phyloP scores from a whole-genome alignment of 2,329 filamentous ascomycete species.

The Venturia carpophila region DNA sequence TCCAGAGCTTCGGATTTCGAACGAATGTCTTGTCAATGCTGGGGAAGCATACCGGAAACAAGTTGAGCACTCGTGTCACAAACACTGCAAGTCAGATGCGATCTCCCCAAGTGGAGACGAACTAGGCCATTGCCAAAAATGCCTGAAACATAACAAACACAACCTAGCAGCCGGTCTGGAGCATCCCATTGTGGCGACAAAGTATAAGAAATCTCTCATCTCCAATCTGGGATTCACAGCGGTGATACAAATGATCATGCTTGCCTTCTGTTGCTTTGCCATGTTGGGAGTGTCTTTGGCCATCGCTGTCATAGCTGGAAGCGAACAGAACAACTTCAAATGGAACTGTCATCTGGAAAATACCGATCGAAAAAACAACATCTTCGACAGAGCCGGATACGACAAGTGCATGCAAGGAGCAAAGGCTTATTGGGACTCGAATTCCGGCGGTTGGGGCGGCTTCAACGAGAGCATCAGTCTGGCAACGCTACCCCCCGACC shows the following conservation, averaged over 20 bases:
- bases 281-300: conserved; percentile 24
- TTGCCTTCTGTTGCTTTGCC: conserved; percentile 20
- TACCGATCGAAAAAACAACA: background rate
- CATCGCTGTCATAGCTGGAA: conserved; percentile 22
- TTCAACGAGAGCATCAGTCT: conserved; percentile 24
- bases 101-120: conserved; percentile 23
- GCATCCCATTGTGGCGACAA: conserved; percentile 28
- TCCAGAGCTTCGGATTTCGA: conserved; percentile 25
- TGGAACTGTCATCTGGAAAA: conserved; percentile 15
- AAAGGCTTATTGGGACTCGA: conserved; percentile 18
- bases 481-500: conserved; percentile 22
- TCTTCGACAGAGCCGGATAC: conserved; percentile 7
- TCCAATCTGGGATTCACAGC: conserved; percentile 28
- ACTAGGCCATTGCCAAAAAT: conserved; percentile 29
- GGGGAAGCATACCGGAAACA: conserved; percentile 24
- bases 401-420: conserved; percentile 19
- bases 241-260: conserved; percentile 25
- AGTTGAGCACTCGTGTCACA: conserved; percentile 27
- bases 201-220: conserved; percentile 28
- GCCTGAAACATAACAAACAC: conserved; percentile 25
- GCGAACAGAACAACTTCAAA: conserved; percentile 17
- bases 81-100: conserved; percentile 25
- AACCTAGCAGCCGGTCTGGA: conserved; percentile 24
- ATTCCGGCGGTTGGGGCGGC: conserved; percentile 25
- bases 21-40: conserved; percentile 30